Evolutionary conservation across 805 yeast species (phyloP).

Genomic region (Barnettozyma sucrosica): DNA sequence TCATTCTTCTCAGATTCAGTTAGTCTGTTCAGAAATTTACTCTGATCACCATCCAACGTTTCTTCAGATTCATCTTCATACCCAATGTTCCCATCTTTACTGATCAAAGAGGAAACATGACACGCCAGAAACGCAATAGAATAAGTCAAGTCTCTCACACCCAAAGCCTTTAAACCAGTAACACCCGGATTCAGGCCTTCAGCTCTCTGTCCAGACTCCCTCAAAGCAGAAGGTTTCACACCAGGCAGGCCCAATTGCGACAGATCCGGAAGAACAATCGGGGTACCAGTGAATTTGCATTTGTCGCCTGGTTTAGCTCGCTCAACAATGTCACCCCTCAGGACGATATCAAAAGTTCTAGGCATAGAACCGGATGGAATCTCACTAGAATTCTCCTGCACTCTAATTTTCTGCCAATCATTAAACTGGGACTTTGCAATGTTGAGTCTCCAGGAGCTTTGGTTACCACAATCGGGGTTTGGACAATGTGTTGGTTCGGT

Average conservation of each 20-base stretch:
- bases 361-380: slow-evolving; percentile 99
- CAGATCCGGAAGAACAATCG: slow-evolving; percentile 91
- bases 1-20: slow-evolving; percentile 80
- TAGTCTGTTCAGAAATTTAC: slow-evolving; percentile 67
- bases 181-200: slow-evolving; percentile 82
- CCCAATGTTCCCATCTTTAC: slow-evolving; percentile 31
- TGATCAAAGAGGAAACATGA: slow-evolving; percentile 67
- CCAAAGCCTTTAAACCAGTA: slow-evolving; percentile 75
- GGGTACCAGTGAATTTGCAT: slow-evolving; percentile 89
- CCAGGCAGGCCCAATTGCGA: slow-evolving; percentile 94
- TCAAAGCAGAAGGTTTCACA: slow-evolving; percentile 74
- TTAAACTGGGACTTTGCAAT: slow-evolving; percentile 79
- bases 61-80: slow-evolving; percentile 37
- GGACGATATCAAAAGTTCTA: slow-evolving; percentile 84
- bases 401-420: slow-evolving; percentile 95
- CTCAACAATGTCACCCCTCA: slow-evolving; percentile 92
- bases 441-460: slow-evolving; percentile 77
- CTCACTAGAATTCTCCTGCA: slow-evolving; percentile 94
- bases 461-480: slow-evolving; percentile 81
- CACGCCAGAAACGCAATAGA: slow-evolving; percentile 87
- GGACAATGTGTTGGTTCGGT: slow-evolving; percentile 95
- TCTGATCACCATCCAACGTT: slow-evolving; percentile 60
- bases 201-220: slow-evolving; percentile 48
- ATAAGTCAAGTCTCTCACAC: slow-evolving; percentile 91
- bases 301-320: slow-evolving; percentile 97